These are phyloP conservation scores for Tephrocybe sp. DNA, from an alignment of 768 basidiomycete genomes.

Conservation along the genomic window DNA sequence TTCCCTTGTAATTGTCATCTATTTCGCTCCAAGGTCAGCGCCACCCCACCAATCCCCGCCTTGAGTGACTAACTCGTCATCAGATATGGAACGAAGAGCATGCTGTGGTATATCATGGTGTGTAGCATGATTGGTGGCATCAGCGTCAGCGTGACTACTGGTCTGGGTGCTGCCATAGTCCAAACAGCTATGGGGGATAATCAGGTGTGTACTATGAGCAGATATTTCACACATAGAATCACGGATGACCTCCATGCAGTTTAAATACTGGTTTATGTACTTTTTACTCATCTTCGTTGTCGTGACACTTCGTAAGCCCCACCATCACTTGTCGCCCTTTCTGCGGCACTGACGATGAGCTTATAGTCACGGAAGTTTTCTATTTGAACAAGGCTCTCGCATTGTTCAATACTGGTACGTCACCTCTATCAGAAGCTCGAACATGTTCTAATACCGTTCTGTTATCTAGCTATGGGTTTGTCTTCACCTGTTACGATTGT, in stretches of 20 bases:
- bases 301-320: conserved; percentile 68
- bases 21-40: conserved; percentile 73
- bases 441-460: conserved; percentile 58
- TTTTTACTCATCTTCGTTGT: conserved; percentile 82
- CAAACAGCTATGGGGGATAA: conserved; percentile 72
- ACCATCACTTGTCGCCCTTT: conserved; percentile 2
- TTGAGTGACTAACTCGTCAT: conserved; percentile 1
- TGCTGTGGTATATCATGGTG: conserved; percentile 93
- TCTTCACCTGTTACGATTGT: not conserved
- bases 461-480: conserved; percentile 18
- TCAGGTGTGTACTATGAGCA: conserved; percentile 50
- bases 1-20: conserved; percentile 73
- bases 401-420: conserved; percentile 84
- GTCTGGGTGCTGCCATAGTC: conserved; percentile 89
- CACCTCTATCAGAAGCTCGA: conserved; percentile 5
- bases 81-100: conserved; percentile 85
- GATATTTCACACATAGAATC: not conserved
- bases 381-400: conserved; percentile 96
- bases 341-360: conserved; percentile 7
- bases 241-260: conserved; percentile 43
- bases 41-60: conserved; percentile 2
- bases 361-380: conserved; percentile 82
- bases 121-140: conserved; percentile 98
- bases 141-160: conserved; percentile 91
- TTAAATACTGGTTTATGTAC: conserved; percentile 90